phyloP scores from a whole-genome alignment of 2,329 filamentous ascomycete genomes.

The Aspergillus latus region DNA sequence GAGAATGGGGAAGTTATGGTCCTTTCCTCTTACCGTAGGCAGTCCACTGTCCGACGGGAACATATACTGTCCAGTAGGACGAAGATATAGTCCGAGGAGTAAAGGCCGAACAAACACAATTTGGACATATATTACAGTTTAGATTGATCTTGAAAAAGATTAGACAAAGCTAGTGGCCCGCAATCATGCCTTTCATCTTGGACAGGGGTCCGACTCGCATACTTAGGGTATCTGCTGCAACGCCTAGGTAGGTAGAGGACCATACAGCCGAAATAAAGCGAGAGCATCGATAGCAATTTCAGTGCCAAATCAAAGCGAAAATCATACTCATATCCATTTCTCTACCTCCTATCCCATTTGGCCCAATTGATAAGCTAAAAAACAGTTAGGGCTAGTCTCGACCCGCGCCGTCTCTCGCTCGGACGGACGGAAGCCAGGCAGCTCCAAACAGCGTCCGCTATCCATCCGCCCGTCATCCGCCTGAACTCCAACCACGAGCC shows the following conservation, averaged over 20 bases:
- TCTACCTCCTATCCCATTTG: background rate
- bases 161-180: background rate
- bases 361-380: background rate
- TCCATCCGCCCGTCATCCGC: conserved; percentile 6
- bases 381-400: background rate
- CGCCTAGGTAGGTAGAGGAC: background rate
- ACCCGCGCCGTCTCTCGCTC: conserved; percentile 6
- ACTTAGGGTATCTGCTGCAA: background rate
- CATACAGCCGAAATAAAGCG: background rate
- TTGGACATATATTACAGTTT: background rate
- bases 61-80: background rate
- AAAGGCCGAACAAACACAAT: background rate
- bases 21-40: background rate
- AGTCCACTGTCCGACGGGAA: background rate
- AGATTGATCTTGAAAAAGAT: background rate
- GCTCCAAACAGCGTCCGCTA: background rate
- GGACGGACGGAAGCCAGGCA: conserved; percentile 23
- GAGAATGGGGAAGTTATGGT: background rate
- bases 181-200: background rate
- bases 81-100: background rate
- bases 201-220: background rate
- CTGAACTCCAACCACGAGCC: conserved; percentile 7
- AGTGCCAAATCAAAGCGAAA: background rate
- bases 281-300: background rate
- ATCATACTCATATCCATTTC: background rate